These are phyloP conservation scores for Alternaria panax DNA, from an alignment of 2,329 filamentous ascomycete species.

Conservation along the genomic window DNA sequence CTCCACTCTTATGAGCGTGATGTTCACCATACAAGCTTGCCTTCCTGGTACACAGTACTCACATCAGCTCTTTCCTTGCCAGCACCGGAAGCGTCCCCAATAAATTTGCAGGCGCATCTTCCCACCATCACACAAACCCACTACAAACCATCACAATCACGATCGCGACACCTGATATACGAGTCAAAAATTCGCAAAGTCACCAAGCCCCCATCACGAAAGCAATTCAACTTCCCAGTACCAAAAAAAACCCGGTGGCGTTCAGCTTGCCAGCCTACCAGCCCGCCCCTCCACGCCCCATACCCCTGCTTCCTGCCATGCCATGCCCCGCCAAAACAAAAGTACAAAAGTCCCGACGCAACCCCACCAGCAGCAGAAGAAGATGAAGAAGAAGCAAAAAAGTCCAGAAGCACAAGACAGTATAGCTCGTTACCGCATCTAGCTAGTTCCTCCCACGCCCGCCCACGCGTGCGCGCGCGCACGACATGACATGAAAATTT, in stretches of 20 bases:
- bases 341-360: not conserved
- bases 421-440: conserved; percentile 10
- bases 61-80: not conserved
- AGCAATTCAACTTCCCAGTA: not conserved
- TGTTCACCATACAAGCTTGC: not conserved
- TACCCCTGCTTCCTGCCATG: not conserved
- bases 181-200: not conserved
- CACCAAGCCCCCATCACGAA: not conserved
- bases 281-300: not conserved
- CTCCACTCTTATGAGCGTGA: not conserved
- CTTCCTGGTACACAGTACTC: not conserved
- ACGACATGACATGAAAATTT: not conserved
- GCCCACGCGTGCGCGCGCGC: not conserved
- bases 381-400: conserved; percentile 8
- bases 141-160: not conserved
- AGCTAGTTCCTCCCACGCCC: not conserved
- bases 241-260: not conserved
- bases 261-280: not conserved
- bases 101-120: not conserved
- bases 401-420: conserved; percentile 6
- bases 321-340: not conserved
- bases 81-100: not conserved
- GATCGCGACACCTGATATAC: no score
- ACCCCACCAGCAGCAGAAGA: no score
- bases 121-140: not conserved